A percentile compares a stretch with the other conserved stretches of the same genome.
These are phyloP conservation scores for Zalaria obscura DNA, from an alignment of 2,329 filamentous ascomycete species.

Conservation along the genomic window DNA sequence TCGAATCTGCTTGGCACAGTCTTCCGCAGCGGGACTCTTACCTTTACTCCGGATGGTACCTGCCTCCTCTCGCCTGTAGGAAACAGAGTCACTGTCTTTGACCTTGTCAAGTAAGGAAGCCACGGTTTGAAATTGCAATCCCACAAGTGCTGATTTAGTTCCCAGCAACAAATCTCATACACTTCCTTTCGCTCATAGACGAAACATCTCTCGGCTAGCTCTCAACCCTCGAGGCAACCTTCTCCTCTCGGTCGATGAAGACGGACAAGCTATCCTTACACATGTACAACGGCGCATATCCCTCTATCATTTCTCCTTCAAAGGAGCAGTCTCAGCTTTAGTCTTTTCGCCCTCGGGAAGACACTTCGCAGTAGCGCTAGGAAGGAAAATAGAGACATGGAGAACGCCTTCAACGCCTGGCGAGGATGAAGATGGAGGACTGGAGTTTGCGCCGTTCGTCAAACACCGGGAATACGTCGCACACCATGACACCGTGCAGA, in stretches of 20 bases:
- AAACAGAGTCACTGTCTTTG: constrained; percentile 90
- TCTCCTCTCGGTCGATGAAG: constrained; percentile 83
- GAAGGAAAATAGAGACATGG: constrained; percentile 86
- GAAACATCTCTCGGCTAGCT: constrained; percentile 79
- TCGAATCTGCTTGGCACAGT: constrained; percentile 97
- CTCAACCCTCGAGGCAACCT: constrained; percentile 85
- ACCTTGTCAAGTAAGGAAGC: constrained; percentile 69
- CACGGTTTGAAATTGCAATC: not conserved
- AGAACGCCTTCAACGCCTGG: constrained; percentile 76
- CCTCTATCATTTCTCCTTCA: constrained; percentile 94
- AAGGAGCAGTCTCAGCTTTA: constrained; percentile 64
- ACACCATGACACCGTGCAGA: constrained; percentile 76
- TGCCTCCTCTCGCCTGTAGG: constrained; percentile 92
- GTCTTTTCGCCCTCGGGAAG: constrained; percentile 83
- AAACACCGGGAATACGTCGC: constrained; percentile 73
- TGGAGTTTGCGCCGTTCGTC: constrained; percentile 93
- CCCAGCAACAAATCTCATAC: constrained; percentile 73
- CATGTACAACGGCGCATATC: constrained; percentile 75
- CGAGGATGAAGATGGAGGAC: constrained; percentile 59
- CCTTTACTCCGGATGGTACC: constrained; percentile 93
- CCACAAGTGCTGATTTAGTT: not conserved
- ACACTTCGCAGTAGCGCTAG: constrained; percentile 80
- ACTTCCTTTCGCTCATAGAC: constrained; percentile 80
- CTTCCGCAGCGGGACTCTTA: constrained; percentile 92
- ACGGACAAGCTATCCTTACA: constrained; percentile 84